Conservation (phyloP, 768 basidiomycete species). For the Tephrocybe sp. region DNA sequence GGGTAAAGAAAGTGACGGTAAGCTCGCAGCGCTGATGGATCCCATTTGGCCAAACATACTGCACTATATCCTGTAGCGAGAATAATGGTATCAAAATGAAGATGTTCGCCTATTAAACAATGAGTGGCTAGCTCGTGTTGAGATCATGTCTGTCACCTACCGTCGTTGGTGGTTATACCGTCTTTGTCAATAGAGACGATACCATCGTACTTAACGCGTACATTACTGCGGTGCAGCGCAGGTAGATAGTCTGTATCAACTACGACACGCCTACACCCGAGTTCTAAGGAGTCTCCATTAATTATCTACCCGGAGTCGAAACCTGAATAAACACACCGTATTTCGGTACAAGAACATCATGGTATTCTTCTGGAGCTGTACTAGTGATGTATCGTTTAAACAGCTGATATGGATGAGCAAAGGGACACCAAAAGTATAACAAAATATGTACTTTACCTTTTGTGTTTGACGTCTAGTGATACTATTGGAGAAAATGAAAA, state of each 20-base stretch:
- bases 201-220: slow-evolving; percentile 43
- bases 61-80: slow-evolving; percentile 36
- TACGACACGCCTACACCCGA: slow-evolving; percentile 57
- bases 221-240: slow-evolving; percentile 44
- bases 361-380: slow-evolving; percentile 46
- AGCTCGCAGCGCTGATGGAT: not conserved
- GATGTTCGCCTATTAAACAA: slow-evolving; percentile 27
- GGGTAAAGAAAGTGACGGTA: not conserved
- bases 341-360: slow-evolving; percentile 43
- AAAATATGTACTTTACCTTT: slow-evolving; percentile 2
- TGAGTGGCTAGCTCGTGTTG: slow-evolving; percentile 5
- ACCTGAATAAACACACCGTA: slow-evolving; percentile 40
- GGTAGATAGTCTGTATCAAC: slow-evolving; percentile 48
- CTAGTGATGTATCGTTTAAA: slow-evolving; percentile 33
- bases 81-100: slow-evolving; percentile 39
- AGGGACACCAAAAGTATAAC: no score
- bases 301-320: not conserved
- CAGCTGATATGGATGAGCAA: slow-evolving; percentile 19
- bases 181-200: slow-evolving; percentile 38
- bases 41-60: slow-evolving; percentile 15
- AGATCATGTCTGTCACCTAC: slow-evolving; percentile 18
- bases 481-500: slow-evolving; percentile 12
- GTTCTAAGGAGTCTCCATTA: slow-evolving; percentile 25
- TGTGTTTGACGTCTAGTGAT: slow-evolving; percentile 5
- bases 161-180: slow-evolving; percentile 42